A percentile compares a stretch with the other conserved stretches of the same genome.
Conservation (phyloP, 1,284 basidiomycete genomes). For the Rhodotorula sp. region DNA sequence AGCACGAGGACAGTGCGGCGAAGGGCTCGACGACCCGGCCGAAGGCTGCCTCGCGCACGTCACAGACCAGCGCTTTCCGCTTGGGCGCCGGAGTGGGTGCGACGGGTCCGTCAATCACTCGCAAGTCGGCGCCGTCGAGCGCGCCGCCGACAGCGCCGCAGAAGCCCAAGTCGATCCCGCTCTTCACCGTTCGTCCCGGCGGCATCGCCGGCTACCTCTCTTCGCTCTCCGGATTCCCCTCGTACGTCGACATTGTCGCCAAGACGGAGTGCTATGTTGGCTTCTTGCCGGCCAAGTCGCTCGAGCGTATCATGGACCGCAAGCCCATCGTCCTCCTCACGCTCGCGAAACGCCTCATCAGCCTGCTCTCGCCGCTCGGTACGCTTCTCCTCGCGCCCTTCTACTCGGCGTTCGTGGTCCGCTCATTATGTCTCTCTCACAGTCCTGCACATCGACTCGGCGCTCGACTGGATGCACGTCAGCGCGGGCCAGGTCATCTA, state of each 20-base stretch:
- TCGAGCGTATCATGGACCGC: constrained; percentile 88
- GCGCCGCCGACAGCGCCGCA: background rate
- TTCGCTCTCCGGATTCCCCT: constrained; percentile 84
- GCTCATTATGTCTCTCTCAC: background rate
- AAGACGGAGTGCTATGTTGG: constrained; percentile 98
- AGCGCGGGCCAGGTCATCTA: constrained; percentile 87
- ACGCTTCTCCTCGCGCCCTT: constrained; percentile 21
- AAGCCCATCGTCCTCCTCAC: constrained; percentile 93
- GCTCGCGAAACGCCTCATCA: constrained; percentile 92
- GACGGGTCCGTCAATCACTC: background rate
- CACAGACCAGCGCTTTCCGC: background rate
- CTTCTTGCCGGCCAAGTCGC: constrained; percentile 81
- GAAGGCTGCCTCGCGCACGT: background rate
- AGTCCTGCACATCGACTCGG: constrained; percentile 96
- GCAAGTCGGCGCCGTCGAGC: background rate
- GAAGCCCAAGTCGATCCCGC: constrained; percentile 45
- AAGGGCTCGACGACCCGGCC: background rate
- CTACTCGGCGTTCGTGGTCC: constrained; percentile 52
- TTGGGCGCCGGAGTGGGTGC: constrained; percentile 3
- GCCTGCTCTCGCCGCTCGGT: constrained; percentile 88
- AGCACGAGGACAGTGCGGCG: background rate
- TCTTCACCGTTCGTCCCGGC: constrained; percentile 95
- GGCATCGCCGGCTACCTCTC: constrained; percentile 98
- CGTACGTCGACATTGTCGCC: constrained; percentile 93
- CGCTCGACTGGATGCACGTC: constrained; percentile 97